Percentiles rank a stretch among this genome's conserved stretches.
phyloP scores from a whole-genome alignment of 2,329 filamentous ascomycete genomes.

The Chaetomiaceae sp. region DNA sequence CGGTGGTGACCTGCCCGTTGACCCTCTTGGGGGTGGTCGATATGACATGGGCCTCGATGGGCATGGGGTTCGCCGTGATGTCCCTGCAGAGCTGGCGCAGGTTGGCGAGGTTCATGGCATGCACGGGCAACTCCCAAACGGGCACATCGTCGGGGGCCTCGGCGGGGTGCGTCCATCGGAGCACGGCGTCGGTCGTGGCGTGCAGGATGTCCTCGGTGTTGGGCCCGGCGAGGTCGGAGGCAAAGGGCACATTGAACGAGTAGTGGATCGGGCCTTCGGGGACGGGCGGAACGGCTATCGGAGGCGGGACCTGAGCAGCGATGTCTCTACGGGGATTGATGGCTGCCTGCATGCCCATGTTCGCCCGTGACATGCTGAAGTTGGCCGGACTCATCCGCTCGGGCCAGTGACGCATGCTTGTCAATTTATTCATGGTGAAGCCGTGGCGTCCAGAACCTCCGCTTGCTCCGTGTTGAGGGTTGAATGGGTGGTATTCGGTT shows the following conservation, averaged over 20 bases:
- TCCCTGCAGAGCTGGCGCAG: conserved; percentile 77
- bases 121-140: conserved; percentile 86
- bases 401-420: conserved; percentile 69
- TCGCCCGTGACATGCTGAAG: conserved; percentile 59
- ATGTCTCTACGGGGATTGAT: conserved; percentile 57
- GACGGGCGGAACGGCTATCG: conserved; percentile 63
- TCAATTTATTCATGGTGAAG: conserved; percentile 63
- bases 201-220: conserved; percentile 94
- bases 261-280: conserved; percentile 80
- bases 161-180: conserved; percentile 90
- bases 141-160: conserved; percentile 80
- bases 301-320: conserved; percentile 46
- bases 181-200: conserved; percentile 79
- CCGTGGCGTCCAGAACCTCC: not conserved
- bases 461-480: conserved; percentile 8
- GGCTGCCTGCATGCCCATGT: conserved; percentile 48
- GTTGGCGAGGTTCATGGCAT: conserved; percentile 77
- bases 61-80: conserved; percentile 64
- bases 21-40: conserved; percentile 72
- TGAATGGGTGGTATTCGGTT: not conserved
- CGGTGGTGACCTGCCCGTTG: conserved; percentile 72
- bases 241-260: conserved; percentile 96
- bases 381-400: conserved; percentile 62
- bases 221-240: conserved; percentile 85
- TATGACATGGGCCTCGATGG: conserved; percentile 79